These are phyloP conservation scores for Russula foetens DNA, from an alignment of 768 basidiomycete species.

Conservation along the genomic window DNA sequence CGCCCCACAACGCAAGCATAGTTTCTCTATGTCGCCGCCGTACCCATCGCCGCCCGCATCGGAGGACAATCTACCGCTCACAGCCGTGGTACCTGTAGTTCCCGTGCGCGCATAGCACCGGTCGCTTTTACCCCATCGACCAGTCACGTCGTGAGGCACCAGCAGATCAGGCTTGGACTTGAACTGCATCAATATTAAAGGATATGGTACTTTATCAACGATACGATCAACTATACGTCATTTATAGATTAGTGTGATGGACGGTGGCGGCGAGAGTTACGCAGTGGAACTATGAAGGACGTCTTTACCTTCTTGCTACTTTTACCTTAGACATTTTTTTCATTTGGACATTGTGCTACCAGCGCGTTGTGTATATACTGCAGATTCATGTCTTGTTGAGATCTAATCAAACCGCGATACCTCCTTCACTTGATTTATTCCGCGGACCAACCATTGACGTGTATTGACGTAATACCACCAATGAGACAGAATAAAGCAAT, in stretches of 20 bases:
- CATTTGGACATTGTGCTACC: not conserved
- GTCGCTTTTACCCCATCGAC: not conserved
- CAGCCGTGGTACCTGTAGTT: conserved; percentile 1
- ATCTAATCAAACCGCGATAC: not conserved
- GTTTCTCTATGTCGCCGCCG: conserved; percentile 22
- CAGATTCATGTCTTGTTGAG: not conserved
- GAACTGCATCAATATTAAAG: not conserved
- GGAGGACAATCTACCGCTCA: conserved; percentile 31
- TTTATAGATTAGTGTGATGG: not conserved
- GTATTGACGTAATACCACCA: no score
- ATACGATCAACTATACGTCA: not conserved
- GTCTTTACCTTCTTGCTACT: not conserved
- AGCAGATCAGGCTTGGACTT: not conserved
- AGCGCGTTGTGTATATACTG: not conserved
- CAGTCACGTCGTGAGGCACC: not conserved
- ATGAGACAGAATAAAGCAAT: no score
- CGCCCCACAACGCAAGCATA: conserved; percentile 14
- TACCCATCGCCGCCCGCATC: conserved; percentile 36
- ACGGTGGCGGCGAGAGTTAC: not conserved
- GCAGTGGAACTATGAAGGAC: not conserved
- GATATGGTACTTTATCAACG: not conserved
- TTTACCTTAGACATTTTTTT: not conserved
- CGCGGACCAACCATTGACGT: no score
- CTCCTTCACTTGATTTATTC: no score
- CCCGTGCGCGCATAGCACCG: conserved; percentile 5